Conservation (phyloP, 1,284 basidiomycete species). For the Pseudozyma sp. region DNA sequence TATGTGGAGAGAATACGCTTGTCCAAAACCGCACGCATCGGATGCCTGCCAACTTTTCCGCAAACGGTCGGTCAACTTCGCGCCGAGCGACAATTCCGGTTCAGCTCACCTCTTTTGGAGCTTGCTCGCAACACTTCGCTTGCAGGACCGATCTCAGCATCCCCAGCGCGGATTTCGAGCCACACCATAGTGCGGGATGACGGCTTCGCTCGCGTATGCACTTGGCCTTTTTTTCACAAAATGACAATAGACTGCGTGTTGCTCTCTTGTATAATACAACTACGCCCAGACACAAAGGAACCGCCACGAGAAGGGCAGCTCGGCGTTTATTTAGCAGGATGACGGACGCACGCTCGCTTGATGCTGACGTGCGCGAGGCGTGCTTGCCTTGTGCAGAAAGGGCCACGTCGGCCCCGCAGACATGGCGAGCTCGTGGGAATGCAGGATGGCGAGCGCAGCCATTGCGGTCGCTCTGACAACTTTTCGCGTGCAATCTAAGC, state of each 20-base stretch:
- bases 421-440: neutral
- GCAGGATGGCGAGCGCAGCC: conserved; percentile 9
- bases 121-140: neutral
- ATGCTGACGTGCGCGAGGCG: neutral
- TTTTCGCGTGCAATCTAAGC: conserved; percentile 13
- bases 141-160: neutral
- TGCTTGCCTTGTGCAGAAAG: neutral
- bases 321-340: conserved; percentile 18
- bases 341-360: neutral
- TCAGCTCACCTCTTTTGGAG: no score
- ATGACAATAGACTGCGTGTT: conserved; percentile 11
- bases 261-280: conserved; percentile 18
- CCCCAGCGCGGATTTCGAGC: no score
- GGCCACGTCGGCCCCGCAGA: neutral
- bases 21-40: conserved; percentile 8
- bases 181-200: no score
- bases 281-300: conserved; percentile 10
- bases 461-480: neutral
- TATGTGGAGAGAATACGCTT: conserved; percentile 15
- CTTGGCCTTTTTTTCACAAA: conserved; percentile 7
- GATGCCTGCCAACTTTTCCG: neutral
- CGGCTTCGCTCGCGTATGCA: conserved; percentile 1
- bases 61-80: neutral
- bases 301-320: neutral
- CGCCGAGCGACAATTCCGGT: neutral